Base-by-base conservation (phyloP, 176 grass and related monocot species). In the Pontederia crassipes region DNA sequence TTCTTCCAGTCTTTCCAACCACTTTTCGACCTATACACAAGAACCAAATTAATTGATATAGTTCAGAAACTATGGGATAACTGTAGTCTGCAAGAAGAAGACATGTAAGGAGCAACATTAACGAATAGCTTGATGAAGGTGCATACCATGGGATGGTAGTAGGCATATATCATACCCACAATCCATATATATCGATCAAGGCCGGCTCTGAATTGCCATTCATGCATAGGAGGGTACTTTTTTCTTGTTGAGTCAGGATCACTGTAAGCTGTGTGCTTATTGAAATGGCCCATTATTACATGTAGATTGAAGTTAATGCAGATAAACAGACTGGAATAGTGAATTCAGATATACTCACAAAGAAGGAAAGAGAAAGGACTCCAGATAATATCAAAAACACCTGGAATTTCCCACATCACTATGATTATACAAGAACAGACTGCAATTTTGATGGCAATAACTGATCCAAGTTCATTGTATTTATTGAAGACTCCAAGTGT, bases 1-100 rank as follows among this genome's bases (percentile, higher is more conserved):
- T 70, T 73, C 52, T 80, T 85, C 77, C 1, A 80, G 16, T 62
- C 61, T 80, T 18, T 69, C 68, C 68, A 85, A 64, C 77, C 77
- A 80, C 63, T 64, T 73, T 71, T 77, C 77, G 1, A 85, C 73
- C 82, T 85, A 56, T 69, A 14, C 9, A 9, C 51, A n/a, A 54
- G 51, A 12, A 5, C n/a, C 51, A 54, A 54, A 54, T 15, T 54
- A 14, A 54, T 54, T 14, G 14, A 54, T 12, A 14, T 54, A 17
- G 14, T 54, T 6, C 14, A 14, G 14, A 53, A 16, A 16, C 12
- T 54, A 16, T 6, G 51, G n/a, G 14, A 8, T 54, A 17, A 54
- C 15, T 12, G 12, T 12, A n/a, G 14, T 13, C 9, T 55, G 18
- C 54, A 55, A 16, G 52, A 9, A 55, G 2, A 55, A 8, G 29